Conservation (phyloP, 2,329 filamentous ascomycete genomes). For the Colletotrichum gloeosporioides region DNA sequence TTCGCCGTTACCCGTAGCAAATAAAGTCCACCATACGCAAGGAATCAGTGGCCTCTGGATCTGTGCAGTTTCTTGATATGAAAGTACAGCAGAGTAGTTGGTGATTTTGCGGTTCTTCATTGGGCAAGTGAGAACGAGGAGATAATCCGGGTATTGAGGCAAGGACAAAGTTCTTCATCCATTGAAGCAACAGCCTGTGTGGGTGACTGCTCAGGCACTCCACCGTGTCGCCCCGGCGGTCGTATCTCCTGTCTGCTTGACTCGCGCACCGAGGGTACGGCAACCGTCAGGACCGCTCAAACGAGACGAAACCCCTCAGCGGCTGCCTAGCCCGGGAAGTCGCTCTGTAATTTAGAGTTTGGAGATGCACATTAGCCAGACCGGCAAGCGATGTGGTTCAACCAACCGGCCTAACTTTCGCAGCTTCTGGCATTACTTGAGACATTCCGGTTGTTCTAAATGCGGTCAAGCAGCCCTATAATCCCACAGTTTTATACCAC, state of each 20-base stretch:
- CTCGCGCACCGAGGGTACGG: background rate
- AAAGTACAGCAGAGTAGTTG: background rate
- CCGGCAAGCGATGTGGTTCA: background rate
- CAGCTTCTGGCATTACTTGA: background rate
- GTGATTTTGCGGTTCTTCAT: background rate
- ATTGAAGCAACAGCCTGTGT: background rate
- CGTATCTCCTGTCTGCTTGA: background rate
- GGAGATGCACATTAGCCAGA: background rate
- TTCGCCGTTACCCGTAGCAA: background rate
- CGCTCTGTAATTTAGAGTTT: background rate
- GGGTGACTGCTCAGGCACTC: accelerated
- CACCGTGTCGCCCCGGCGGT: background rate
- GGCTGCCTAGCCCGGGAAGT: background rate
- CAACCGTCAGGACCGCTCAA: background rate
- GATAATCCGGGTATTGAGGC: background rate
- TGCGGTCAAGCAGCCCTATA: background rate
- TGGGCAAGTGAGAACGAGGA: background rate
- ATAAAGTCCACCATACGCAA: background rate
- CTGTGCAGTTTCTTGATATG: accelerated
- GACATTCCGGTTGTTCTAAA: background rate
- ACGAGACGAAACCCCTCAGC: background rate
- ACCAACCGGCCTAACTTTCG: background rate
- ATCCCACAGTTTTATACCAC: background rate
- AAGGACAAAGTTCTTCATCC: background rate
- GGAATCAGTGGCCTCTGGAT: accelerated